Percentiles rank a stretch among this genome's conserved stretches.
Conservation (phyloP, 352 stramenopile species). For the Globisporangium acanthophoron region DNA sequence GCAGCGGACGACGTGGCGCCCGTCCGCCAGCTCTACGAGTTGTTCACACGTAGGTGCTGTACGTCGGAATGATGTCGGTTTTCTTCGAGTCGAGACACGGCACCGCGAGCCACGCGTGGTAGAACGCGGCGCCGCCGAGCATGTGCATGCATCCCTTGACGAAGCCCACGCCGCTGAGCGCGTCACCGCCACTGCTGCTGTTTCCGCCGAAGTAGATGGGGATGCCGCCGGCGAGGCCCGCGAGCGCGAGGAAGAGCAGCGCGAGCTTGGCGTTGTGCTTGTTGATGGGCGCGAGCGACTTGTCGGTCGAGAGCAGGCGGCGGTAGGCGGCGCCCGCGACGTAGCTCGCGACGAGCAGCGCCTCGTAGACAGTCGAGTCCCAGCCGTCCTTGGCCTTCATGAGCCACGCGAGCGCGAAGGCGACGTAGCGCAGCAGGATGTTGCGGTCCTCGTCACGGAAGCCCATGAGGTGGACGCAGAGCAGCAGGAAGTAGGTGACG, state of each 20-base stretch:
- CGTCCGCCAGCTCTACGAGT: conserved; percentile 30
- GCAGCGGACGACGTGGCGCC: conserved; percentile 23
- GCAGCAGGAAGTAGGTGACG: conserved; percentile 79
- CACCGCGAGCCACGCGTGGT: conserved; percentile 72
- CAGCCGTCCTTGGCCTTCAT: conserved; percentile 84
- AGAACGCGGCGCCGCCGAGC: conserved; percentile 57
- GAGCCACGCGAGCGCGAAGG: conserved; percentile 79
- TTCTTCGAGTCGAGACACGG: conserved; percentile 82
- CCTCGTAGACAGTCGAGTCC: conserved; percentile 66
- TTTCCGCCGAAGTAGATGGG: conserved; percentile 37
- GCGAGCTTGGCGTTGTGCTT: conserved; percentile 50
- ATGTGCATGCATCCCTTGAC: conserved; percentile 68
- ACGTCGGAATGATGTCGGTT: conserved; percentile 67
- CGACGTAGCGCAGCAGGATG: conserved; percentile 81
- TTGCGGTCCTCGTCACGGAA: conserved; percentile 79
- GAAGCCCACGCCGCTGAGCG: conserved; percentile 41
- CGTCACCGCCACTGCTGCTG: conserved; percentile 2
- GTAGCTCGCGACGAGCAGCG: conserved; percentile 55
- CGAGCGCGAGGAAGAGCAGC: conserved; percentile 34
- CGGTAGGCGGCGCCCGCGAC: conserved; percentile 50
- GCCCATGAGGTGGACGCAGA: conserved; percentile 84
- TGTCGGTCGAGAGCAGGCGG: conserved; percentile 36
- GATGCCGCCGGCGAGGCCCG: conserved; percentile 35
- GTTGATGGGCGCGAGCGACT: conserved; percentile 43
- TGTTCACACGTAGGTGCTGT: conserved; percentile 55